phyloP scores from a whole-genome alignment of 2,329 filamentous ascomycete genomes.

The Paecilomyces dactylethromorphus region DNA sequence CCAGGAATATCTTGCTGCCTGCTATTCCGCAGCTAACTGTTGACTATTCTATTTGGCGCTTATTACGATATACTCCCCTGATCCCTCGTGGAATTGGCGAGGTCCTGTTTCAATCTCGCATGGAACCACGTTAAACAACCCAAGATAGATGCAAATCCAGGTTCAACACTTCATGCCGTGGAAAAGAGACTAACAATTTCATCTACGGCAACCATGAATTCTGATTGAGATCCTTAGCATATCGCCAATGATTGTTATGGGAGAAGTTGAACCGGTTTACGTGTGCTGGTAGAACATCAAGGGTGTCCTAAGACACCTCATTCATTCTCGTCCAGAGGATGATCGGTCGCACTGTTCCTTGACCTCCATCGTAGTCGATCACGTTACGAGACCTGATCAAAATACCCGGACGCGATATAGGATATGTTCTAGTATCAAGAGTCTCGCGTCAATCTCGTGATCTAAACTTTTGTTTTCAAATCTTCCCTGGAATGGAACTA shows the following conservation, averaged over 20 bases:
- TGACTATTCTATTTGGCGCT: too few species aligned
- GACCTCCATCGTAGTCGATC: neutral
- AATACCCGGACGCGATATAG: too few species aligned
- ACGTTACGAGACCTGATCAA: neutral
- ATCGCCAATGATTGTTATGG: too few species aligned
- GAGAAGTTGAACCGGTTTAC: neutral
- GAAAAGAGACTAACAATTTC: too few species aligned
- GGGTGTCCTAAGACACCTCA: neutral
- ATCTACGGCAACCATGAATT: too few species aligned
- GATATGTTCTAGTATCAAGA: neutral
- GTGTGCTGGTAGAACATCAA: neutral
- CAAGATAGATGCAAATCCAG: too few species aligned
- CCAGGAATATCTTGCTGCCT: neutral
- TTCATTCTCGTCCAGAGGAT: neutral
- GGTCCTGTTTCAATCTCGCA: too few species aligned
- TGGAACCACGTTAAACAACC: too few species aligned
- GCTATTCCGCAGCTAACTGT: neutral
- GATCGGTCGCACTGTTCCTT: neutral
- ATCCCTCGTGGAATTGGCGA: too few species aligned
- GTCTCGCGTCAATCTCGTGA: neutral
- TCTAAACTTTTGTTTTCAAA: neutral
- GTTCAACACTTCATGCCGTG: too few species aligned
- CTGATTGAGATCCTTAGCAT: too few species aligned
- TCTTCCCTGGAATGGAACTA: neutral
- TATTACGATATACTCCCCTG: too few species aligned